Conservation (phyloP, 106 monocot genomes). For the Hemerocallis citrina region DNA sequence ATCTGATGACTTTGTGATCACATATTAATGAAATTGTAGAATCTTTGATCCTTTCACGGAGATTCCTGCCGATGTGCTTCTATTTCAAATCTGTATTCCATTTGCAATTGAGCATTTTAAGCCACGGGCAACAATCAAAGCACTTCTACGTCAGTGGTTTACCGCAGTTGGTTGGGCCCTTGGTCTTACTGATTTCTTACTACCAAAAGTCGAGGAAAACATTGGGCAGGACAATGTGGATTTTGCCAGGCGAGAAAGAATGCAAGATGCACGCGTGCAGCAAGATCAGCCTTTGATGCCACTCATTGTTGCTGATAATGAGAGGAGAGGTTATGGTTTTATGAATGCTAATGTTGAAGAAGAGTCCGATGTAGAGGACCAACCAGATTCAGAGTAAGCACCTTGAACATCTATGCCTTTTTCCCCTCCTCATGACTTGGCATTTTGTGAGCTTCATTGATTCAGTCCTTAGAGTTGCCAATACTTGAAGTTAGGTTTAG, state of each 20-base stretch:
- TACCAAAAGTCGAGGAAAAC: slow-evolving; percentile 73
- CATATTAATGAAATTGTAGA: slow-evolving; percentile 28
- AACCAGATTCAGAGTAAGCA: slow-evolving; percentile 76
- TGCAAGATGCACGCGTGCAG: slow-evolving; percentile 39
- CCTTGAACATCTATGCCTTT: too few relatives aligned
- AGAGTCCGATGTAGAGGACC: slow-evolving; percentile 69
- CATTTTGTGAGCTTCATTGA: too few relatives aligned
- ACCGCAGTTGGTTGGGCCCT: slow-evolving; percentile 91
- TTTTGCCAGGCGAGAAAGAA: slow-evolving; percentile 29
- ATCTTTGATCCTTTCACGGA: slow-evolving; percentile 95
- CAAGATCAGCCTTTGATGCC: slow-evolving; percentile 33
- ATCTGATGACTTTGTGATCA: neutral
- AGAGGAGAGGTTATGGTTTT: slow-evolving; percentile 31
- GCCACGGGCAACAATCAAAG: slow-evolving; percentile 80
- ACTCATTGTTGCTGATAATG: slow-evolving; percentile 30
- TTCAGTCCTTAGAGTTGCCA: too few relatives aligned
- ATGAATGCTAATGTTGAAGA: slow-evolving; percentile 39
- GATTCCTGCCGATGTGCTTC: slow-evolving; percentile 88
- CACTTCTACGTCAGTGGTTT: slow-evolving; percentile 82
- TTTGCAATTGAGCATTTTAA: slow-evolving; percentile 97
- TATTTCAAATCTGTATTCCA: slow-evolving; percentile 97
- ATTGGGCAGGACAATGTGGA: slow-evolving; percentile 50
- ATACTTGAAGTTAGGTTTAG: too few relatives aligned
- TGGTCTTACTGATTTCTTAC: slow-evolving; percentile 84
- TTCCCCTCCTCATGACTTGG: too few relatives aligned